Evolutionary conservation across 2,329 filamentous ascomycete species (phyloP), one percentile per base, ranked within the genome.

Genomic region (Mollisia scopiformis): DNA sequence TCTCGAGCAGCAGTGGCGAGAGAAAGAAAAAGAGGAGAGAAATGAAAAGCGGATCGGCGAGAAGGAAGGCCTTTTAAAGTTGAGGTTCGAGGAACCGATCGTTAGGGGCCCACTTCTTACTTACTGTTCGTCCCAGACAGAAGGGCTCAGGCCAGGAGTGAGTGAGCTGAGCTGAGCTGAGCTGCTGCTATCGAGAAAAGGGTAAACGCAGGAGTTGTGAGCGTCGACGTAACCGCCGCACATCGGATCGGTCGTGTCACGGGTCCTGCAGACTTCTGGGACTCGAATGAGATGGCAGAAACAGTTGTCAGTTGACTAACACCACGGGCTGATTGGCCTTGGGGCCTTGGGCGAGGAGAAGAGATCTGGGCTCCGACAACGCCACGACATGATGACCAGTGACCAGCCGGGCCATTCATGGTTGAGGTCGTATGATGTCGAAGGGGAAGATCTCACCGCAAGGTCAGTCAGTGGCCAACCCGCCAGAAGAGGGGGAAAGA

Each of bases 201-300:
- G 10, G 10, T 35, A n/a, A 14, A 37, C 28, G 16, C 16, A 27
- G 27, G n/a, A 33, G 25, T 21, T 31, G 28, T 7, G 10, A 16
- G 11, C 35, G 35, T 51, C 27, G 46, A 43, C 37, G 50, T 35
- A 39, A 51, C n/a, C 30, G n/a, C 37, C 35, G 47, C 16, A 14
- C 28, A 54, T 63, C 55, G 58, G 52, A 54, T 61, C 54, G 8
- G 6, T 16, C 27, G 55, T 55, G 56, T 61, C 58, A 63, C 62
- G 58, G 49, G 62, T 16, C 49, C 49, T 21, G 27, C 23, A 59
- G 39, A 59, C n/a, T 19, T 41, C 50, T 43, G 55, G 54, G 19
- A 49, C 35, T 53, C 28, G 43, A 47, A 47, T 47, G 43, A 47
- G 25, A 37, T 33, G 25, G 49, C 43, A 50, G 31, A 13, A 25